Evolutionary conservation across 2,329 filamentous ascomycete species (phyloP).

Genomic region (Fusarium solani-melongenae): DNA sequence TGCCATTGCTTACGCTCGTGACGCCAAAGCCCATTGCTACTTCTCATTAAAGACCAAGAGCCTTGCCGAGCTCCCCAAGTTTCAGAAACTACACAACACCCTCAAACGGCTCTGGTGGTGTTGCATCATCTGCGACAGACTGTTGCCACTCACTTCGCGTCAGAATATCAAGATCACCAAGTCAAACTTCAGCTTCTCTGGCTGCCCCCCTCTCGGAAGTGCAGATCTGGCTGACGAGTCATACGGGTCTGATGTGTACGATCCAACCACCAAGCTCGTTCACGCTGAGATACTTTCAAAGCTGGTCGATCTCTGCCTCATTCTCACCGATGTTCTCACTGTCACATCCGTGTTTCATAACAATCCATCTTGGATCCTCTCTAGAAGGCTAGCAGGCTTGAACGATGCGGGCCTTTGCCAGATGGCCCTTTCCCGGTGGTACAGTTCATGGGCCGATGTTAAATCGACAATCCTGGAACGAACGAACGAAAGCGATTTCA

Average conservation of each 20-base stretch:
- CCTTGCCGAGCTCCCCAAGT: slow-evolving; percentile 14
- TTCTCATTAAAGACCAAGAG: slow-evolving; percentile 15
- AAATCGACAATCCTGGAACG: slow-evolving; percentile 29
- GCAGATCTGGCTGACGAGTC: slow-evolving; percentile 36
- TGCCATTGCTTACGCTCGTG: slow-evolving; percentile 40
- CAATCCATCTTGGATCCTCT: slow-evolving; percentile 36
- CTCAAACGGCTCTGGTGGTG: slow-evolving; percentile 43
- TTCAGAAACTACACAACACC: slow-evolving; percentile 31
- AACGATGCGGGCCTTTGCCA: slow-evolving; percentile 37
- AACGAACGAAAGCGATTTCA: neutral
- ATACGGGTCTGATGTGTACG: slow-evolving; percentile 39
- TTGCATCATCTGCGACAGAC: slow-evolving; percentile 40
- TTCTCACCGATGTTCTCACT: slow-evolving; percentile 37
- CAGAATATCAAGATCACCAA: slow-evolving; percentile 42
- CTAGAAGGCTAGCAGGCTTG: slow-evolving; percentile 19
- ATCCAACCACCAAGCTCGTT: slow-evolving; percentile 31
- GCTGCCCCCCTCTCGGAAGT: slow-evolving; percentile 18
- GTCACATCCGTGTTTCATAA: slow-evolving; percentile 36
- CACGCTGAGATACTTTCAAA: slow-evolving; percentile 35
- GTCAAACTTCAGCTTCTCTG: slow-evolving; percentile 38
- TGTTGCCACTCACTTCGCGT: slow-evolving; percentile 33
- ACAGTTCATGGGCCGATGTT: slow-evolving; percentile 31
- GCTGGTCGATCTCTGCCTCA: slow-evolving; percentile 38
- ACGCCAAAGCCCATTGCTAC: slow-evolving; percentile 40
- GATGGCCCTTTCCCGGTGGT: slow-evolving; percentile 35